phyloP scores from a whole-genome alignment of 2,329 filamentous ascomycete species.

The Penicillium sp. region DNA sequence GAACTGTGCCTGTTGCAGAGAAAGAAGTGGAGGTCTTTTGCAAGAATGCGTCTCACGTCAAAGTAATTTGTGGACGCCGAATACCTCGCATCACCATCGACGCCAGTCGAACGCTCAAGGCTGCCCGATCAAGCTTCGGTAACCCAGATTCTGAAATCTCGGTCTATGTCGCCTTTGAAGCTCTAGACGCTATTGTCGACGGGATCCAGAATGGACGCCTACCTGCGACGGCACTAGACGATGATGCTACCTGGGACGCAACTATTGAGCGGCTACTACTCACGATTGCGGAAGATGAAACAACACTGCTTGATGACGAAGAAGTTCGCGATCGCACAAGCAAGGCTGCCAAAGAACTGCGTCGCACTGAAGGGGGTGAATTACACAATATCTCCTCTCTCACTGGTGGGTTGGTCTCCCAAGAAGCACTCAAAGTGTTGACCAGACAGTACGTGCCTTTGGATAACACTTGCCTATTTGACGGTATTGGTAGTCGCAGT shows the following conservation, averaged over 20 bases:
- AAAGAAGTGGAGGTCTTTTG: conserved; percentile 87
- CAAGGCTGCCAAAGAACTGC: conserved; percentile 62
- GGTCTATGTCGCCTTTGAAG: conserved; percentile 64
- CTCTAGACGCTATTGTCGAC: conserved; percentile 44
- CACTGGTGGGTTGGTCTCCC: conserved; percentile 88
- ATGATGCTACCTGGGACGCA: conserved; percentile 29
- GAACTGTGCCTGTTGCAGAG: conserved; percentile 51
- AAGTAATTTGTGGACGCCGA: conserved; percentile 67
- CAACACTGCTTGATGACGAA: conserved; percentile 46
- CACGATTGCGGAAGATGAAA: conserved; percentile 35
- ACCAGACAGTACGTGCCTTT: conserved; percentile 65
- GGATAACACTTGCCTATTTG: conserved; percentile 61
- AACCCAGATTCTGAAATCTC: conserved; percentile 59
- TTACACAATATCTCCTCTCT: conserved; percentile 88
- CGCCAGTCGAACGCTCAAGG: conserved; percentile 41
- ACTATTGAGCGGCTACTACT: conserved; percentile 27
- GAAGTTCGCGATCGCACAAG: conserved; percentile 48
- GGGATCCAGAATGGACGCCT: conserved; percentile 48
- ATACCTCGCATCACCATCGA: conserved; percentile 49
- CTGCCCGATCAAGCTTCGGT: conserved; percentile 33
- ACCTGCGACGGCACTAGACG: conserved; percentile 26
- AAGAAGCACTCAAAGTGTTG: conserved; percentile 83
- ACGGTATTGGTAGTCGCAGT: conserved; percentile 56
- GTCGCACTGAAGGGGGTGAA: conserved; percentile 76
- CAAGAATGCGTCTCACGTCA: conserved; percentile 91